Base-by-base conservation (phyloP, 768 basidiomycete species). In the Mycena indigotica region DNA sequence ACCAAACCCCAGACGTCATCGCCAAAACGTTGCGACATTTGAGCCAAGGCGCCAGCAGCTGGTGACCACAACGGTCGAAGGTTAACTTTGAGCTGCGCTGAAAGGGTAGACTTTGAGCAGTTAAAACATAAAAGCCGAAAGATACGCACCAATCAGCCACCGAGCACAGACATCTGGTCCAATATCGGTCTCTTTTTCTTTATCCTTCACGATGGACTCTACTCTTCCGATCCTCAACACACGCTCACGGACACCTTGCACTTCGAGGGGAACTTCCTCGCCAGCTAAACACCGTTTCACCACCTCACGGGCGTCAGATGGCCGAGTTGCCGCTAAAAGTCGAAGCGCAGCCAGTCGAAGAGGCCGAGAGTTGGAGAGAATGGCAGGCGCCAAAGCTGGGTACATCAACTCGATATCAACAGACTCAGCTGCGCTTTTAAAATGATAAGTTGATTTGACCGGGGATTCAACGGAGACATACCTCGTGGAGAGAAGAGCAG, bases 41-140 rank as follows among this genome's bases (percentile, higher is more conserved):
- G 77, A 0, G 82, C 78, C 4, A 97, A 71, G 0, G 90, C 87
- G 12, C 81, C 80, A 13, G 86, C 81, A 3, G 94, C 85, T 17
- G 95, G 89, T 3, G 85, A 82, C 90, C 95, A 99, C 16, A 97
- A 68, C 0, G 97, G 97, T 26, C 92, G 83, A 44, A 98, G 75
- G 69, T 95, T 96, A 58, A 98, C 89, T 75, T 98, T 98, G 52
- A 98, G 78, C 69, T 97, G 95, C 5, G 90, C 92, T 89, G 65
- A 24, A 54, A n/a, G n/a, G n/a, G 19, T 13, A 24, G 2, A 49
- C 30, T 29, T 15, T 50, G 48, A 62, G 56, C 24, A 29, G 51
- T 2, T 10, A 15, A 58, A 50, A 23, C 38, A 29, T 19, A 30
- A n/a, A n/a, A 10, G 10, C 19, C 3, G 57, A 28, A 3, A 44